Base-by-base conservation (phyloP, 495 filamentous ascomycete genomes). In the Evansstolkia leycettana region DNA sequence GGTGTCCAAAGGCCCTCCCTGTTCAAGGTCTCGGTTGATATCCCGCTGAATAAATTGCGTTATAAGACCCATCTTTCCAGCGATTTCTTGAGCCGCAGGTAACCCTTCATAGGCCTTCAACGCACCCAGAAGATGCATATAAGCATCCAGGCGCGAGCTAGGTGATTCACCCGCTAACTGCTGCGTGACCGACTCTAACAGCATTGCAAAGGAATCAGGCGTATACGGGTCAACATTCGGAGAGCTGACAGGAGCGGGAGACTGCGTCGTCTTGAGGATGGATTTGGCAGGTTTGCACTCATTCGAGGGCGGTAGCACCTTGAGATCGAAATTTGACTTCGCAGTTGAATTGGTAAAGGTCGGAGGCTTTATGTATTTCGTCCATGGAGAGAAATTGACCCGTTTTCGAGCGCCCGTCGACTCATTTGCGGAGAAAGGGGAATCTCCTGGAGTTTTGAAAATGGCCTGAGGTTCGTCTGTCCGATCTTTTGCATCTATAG, bases 41-140 rank as follows among this genome's bases (percentile, higher is more conserved):
- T 96, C 90, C 42, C 86, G 69, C 43, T 78, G 76, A 20, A 95
- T 80, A 45, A 82, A 93, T 30, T 80, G 74, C 34, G 73, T 73
- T 17, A 96, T 66, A 9, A 80, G 54, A 10, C 68, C 68, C 49
- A 94, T 74, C 50, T 89, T 87, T n/a, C 71, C 71, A 28, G 69
- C 64, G 48, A 94, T 65, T 11, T 78, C 76, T 26, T 78, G 71
- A 16, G 73, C 62, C 24, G 85, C 74, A 1, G 82, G 81, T 9
- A 85, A 51, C 26, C 78, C 77, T 34, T 87, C 82, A 33, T 88
- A 90, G 6, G 80, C 75, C 41, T 81, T 78, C 36, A 93, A 55
- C 9, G 76, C 73, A n/a, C 73, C 72, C 13, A 78, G 74, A 31
- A 98, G 66, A 40, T 79, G 76, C 48, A 76, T 72, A 50, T 98